Evolutionary conservation across 2,329 filamentous ascomycete species (phyloP), one percentile per base, ranked within the genome.

Genomic region (Sporothrix phasma): DNA sequence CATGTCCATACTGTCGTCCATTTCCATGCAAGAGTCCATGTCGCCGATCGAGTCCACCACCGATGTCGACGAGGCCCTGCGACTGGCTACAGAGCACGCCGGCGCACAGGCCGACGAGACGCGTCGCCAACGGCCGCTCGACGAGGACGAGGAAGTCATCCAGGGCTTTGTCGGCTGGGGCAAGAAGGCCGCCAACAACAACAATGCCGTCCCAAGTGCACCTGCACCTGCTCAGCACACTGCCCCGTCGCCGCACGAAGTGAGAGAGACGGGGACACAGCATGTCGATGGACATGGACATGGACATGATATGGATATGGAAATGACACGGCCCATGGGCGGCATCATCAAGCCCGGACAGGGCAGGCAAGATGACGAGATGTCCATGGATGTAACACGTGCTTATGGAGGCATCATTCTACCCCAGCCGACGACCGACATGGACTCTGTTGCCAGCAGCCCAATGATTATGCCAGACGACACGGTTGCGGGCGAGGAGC

Each of bases 381-480:
- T 95, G 80, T 94, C 90, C 24, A 97, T 97, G 93, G 93, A 97
- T 70, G 90, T 97, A 7, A 97, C 93, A 1, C 85, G 84, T 63
- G 90, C 85, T 8, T 80, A 96, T 62, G 93, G 93, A 8, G 84
- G 87, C 3, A 97, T 97, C 62, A 75, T 96, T 22, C 77, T 81
- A 5, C 79, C 77, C 56, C 70, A 69, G 64, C 67, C 69, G n/a
- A 68, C 58, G 51, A 66, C 39, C 11, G 67, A 64, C 2, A 11
- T 37, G 5, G 64, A 62, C 5, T 67, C 68, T 26, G 63, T 65
- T 19, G 59, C 64, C 10, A 68, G 70, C 15, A 74, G 75, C 3
- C 68, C 68, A 3, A 68, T 69, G 68, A 56, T 68, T 11, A 63
- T 66, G 64, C 70, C 74, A 49, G 84, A 82, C 51, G 87, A 89